A percentile compares a stretch with the other conserved stretches of the same genome.
Conservation (phyloP, 1,139 yeast species). For the Suhomyces choctaworum region DNA sequence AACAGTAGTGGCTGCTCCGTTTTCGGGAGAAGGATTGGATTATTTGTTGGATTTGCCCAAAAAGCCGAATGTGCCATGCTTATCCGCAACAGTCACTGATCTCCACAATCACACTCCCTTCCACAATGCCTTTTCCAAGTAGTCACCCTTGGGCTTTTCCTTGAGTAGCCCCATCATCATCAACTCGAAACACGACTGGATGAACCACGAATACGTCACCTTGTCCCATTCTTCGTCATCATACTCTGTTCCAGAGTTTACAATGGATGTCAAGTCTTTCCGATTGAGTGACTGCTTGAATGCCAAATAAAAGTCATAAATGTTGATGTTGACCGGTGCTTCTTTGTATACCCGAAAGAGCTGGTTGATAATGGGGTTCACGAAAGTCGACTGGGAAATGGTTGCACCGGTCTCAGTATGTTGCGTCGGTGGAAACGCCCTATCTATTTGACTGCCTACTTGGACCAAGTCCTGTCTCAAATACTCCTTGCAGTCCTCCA, state of each 20-base stretch:
- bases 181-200: slow-evolving; percentile 45
- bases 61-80: no score
- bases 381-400: slow-evolving; percentile 3
- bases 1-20: no score
- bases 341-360: slow-evolving; percentile 75
- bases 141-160: slow-evolving; percentile 48
- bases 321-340: slow-evolving; percentile 71
- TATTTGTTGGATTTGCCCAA: no score
- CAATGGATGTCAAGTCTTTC: slow-evolving; percentile 27
- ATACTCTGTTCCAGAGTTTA: neutral
- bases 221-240: slow-evolving; percentile 26
- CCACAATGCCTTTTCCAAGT: slow-evolving; percentile 48
- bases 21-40: no score
- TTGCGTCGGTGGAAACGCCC: neutral
- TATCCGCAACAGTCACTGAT: neutral
- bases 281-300: slow-evolving; percentile 59
- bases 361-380: slow-evolving; percentile 56
- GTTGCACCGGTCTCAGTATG: neutral
- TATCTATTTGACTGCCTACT: neutral
- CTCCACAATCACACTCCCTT: slow-evolving; percentile 29
- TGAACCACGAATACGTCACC: slow-evolving; percentile 42
- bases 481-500: slow-evolving; percentile 33
- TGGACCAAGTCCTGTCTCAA: slow-evolving; percentile 21
- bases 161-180: slow-evolving; percentile 41
- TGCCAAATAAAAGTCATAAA: slow-evolving; percentile 74